Base-by-base conservation (phyloP, 768 basidiomycete genomes). In the Holtermanniella nyarrowii region DNA sequence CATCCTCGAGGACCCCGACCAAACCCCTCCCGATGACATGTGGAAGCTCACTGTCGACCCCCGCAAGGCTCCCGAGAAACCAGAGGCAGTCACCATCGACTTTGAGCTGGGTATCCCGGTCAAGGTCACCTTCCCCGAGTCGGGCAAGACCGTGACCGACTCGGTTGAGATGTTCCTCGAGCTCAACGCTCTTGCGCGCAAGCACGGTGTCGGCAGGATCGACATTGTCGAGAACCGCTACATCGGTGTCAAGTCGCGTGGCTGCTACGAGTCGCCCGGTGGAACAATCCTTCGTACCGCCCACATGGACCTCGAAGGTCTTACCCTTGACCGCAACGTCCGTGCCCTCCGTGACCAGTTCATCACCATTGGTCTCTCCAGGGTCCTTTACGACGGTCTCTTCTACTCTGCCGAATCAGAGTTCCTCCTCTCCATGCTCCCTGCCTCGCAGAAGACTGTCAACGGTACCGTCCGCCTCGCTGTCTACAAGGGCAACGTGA, bases 371-470 rank as follows among this genome's bases (percentile, higher is more conserved):
- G 84, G 85, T 70, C 77, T 97, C 50, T 82, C 86, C 72, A 77
- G 83, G 60, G 91, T 99, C 66, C 76, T 99, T 44, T 97, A 99
- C 78, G 96, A 97, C 68, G 95, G 93, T 31, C 89, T 93, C 76
- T 97, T 89, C 82, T 99, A 96, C 80, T 93, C 90, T n/a, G 91
- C 95, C 43, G 95, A 97, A 75, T 80, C 93, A 59, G 95, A 96
- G 74, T 97, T 97, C 66, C 76, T 97, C 65, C 84, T 83, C 42
- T 82, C 83, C 65, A 80, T 86, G 49, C 88, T 97, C 68, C 88
- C 90, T 3, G 83, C 88, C 40, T 88, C 86, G 71, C 95, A 99
- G 76, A 79, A 86, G 73, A 95, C 90, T 22, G 95, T 99, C 59
- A 97, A 96, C 64, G 95, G 95, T 43, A 71, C 84, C 43, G 90